These are phyloP conservation scores for Climacium dendroides DNA, from an alignment of 225 moss, liverwort and hornwort genomes.

Conservation along the genomic window DNA sequence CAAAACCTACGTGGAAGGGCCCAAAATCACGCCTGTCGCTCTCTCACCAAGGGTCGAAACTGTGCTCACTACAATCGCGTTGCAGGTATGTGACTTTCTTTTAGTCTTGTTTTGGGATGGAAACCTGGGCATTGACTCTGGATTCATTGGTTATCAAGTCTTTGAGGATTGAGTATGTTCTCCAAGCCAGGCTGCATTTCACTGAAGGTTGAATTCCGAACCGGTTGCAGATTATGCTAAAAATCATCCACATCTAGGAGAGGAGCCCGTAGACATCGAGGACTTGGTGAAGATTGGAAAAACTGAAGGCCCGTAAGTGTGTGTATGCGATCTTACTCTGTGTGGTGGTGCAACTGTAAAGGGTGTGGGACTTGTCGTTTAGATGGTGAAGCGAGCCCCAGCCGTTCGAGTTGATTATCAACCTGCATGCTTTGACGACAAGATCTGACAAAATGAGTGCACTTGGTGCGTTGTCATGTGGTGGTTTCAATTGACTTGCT, in stretches of 20 bases:
- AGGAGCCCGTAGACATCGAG: conserved; percentile 93
- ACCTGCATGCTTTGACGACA: neutral
- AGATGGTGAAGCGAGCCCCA: neutral
- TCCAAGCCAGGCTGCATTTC: neutral
- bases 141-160: neutral
- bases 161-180: neutral
- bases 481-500: neutral
- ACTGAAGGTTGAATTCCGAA: neutral
- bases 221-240: conserved; percentile 62
- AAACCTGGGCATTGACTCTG: neutral
- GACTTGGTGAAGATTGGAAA: conserved; percentile 88
- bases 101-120: neutral
- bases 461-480: neutral
- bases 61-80: conserved; percentile 83
- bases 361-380: neutral
- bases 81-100: conserved; percentile 34
- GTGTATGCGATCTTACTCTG: conserved; percentile 7
- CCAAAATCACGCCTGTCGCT: conserved; percentile 86
- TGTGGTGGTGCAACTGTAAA: neutral
- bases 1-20: conserved; percentile 70
- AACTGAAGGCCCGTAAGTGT: conserved; percentile 90
- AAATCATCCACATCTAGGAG: conserved; percentile 65
- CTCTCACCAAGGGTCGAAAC: conserved; percentile 65
- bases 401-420: neutral
- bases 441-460: neutral